Conservation (phyloP, 495 filamentous ascomycete species). For the Copromyces sp. region DNA sequence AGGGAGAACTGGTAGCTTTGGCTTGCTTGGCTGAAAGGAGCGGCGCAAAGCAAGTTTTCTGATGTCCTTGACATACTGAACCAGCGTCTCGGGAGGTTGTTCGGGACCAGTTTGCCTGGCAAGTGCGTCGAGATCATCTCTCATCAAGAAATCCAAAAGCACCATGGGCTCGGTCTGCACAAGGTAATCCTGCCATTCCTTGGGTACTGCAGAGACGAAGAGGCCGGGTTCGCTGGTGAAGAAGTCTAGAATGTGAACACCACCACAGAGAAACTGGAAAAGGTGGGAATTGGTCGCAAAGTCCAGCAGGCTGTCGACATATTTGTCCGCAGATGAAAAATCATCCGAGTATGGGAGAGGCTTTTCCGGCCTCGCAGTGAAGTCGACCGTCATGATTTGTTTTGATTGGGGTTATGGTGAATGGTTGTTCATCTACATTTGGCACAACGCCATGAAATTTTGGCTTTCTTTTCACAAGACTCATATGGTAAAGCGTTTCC, state of each 20-base stretch:
- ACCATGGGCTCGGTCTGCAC: constrained; percentile 55
- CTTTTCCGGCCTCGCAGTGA: constrained; percentile 28
- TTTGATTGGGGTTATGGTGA: background rate
- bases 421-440: background rate
- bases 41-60: constrained; percentile 58
- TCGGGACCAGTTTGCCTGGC: constrained; percentile 14
- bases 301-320: constrained; percentile 64
- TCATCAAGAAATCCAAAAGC: constrained; percentile 68
- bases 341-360: constrained; percentile 36
- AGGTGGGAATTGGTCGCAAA: constrained; percentile 66
- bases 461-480: background rate
- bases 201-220: constrained; percentile 62
- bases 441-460: background rate
- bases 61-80: constrained; percentile 66
- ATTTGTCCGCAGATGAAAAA: constrained; percentile 47
- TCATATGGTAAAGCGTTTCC: background rate
- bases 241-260: constrained; percentile 92
- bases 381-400: constrained; percentile 6
- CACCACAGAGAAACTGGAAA: constrained; percentile 84
- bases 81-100: constrained; percentile 55
- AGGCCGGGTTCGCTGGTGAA: constrained; percentile 73
- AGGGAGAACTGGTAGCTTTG: constrained; percentile 44
- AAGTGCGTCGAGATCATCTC: constrained; percentile 51
- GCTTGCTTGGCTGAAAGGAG: constrained; percentile 37
- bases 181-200: constrained; percentile 75